phyloP scores from a whole-genome alignment of 2,329 filamentous ascomycete genomes.

The Aspergillus melleus region DNA sequence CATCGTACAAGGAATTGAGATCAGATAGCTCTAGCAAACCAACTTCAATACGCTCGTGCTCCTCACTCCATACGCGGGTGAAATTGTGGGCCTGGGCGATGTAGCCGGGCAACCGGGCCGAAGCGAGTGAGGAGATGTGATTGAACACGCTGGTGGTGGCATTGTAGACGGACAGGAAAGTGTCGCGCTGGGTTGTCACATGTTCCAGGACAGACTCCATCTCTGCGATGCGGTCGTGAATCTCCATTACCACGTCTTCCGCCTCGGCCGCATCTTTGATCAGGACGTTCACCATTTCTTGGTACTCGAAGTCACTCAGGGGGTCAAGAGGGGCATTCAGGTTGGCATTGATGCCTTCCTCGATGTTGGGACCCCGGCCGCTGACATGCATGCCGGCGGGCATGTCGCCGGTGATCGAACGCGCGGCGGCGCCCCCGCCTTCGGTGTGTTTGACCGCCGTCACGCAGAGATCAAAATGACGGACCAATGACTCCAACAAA shows the following conservation, averaged over 20 bases:
- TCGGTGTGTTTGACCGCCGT: slow-evolving; percentile 89
- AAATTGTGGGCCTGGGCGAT: slow-evolving; percentile 50
- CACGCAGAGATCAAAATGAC: slow-evolving; percentile 90
- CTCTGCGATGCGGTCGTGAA: slow-evolving; percentile 71
- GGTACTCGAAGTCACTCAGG: slow-evolving; percentile 72
- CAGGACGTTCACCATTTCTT: slow-evolving; percentile 81
- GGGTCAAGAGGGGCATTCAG: slow-evolving; percentile 60
- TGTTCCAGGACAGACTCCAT: slow-evolving; percentile 72
- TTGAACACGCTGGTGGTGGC: slow-evolving; percentile 64
- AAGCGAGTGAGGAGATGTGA: slow-evolving; percentile 66
- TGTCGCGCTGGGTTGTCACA: slow-evolving; percentile 64
- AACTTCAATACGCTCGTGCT: slow-evolving; percentile 66
- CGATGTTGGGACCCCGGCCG: slow-evolving; percentile 32
- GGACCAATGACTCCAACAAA: slow-evolving; percentile 75
- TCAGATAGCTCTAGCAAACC: slow-evolving; percentile 75
- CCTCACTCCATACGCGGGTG: slow-evolving; percentile 66
- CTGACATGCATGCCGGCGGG: slow-evolving; percentile 50
- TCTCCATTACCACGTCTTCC: slow-evolving; percentile 63
- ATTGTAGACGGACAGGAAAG: slow-evolving; percentile 55
- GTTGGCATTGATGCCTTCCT: slow-evolving; percentile 33
- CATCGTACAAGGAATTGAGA: slow-evolving; percentile 80
- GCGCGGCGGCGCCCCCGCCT: slow-evolving; percentile 69
- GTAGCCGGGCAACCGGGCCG: slow-evolving; percentile 58
- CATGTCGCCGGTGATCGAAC: slow-evolving; percentile 65
- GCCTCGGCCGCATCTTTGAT: slow-evolving; percentile 57